A percentile compares a stretch with the other conserved stretches of the same genome.
phyloP scores from a whole-genome alignment of 2,329 filamentous ascomycete species.

The Aureobasidium pullulans region DNA sequence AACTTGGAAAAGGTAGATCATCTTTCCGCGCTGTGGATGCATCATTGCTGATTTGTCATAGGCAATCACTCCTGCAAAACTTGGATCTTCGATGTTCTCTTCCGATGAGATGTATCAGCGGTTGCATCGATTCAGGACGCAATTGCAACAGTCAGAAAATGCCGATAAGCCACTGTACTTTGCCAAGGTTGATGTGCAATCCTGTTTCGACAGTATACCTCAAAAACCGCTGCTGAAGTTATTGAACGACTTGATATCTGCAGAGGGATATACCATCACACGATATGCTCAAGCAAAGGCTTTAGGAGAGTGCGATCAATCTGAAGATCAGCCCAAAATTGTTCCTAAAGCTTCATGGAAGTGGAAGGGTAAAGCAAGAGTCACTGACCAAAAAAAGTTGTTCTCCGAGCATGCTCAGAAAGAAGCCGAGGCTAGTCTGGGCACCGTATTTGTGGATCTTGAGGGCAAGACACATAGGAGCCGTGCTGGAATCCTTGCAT shows the following conservation, averaged over 20 bases:
- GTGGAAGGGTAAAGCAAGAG: slow-evolving; percentile 34
- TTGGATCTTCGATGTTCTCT: slow-evolving; percentile 78
- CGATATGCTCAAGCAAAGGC: slow-evolving; percentile 68
- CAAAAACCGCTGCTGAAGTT: slow-evolving; percentile 65
- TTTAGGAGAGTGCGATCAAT: slow-evolving; percentile 25
- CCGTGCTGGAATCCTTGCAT: slow-evolving; percentile 54
- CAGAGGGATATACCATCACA: slow-evolving; percentile 60
- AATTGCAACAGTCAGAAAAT: slow-evolving; percentile 32
- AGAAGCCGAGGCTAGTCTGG: slow-evolving; percentile 35
- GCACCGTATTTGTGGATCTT: slow-evolving; percentile 72
- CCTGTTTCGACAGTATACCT: slow-evolving; percentile 93
- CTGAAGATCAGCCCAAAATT: slow-evolving; percentile 26
- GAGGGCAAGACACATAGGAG: slow-evolving; percentile 52
- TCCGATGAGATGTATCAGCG: slow-evolving; percentile 71
- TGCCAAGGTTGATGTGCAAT: slow-evolving; percentile 83
- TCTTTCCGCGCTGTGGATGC: too few relatives aligned
- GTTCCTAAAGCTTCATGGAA: slow-evolving; percentile 30
- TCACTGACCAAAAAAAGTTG: slow-evolving; percentile 22
- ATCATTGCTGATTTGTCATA: slow-evolving; percentile 16
- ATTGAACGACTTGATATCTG: slow-evolving; percentile 49
- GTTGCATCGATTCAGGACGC: slow-evolving; percentile 60
- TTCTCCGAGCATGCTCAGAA: slow-evolving; percentile 25
- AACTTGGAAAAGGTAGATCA: slow-evolving; percentile 65
- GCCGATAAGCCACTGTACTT: slow-evolving; percentile 59
- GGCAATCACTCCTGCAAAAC: slow-evolving; percentile 40